These are phyloP conservation scores for Polygonum maritimum DNA, from an alignment of 148 eudicot genomes.

Conservation along the genomic window DNA sequence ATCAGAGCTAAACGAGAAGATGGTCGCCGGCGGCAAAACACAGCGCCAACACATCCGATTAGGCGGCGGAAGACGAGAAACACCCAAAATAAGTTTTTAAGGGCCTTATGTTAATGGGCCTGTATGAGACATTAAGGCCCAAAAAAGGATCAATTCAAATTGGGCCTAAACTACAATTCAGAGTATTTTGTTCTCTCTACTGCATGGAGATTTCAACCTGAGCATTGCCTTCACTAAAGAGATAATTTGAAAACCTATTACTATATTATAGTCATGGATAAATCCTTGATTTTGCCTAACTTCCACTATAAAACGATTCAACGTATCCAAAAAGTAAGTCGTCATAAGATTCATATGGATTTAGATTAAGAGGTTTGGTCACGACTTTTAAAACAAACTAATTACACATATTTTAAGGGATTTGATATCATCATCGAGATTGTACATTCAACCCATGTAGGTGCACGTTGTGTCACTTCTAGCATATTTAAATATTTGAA, in stretches of 20 bases:
- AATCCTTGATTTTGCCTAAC: no score
- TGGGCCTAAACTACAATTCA: no score
- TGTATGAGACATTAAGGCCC: background rate
- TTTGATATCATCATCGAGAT: conserved; percentile 5
- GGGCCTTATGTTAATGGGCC: background rate
- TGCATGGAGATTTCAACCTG: no score
- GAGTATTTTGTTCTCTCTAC: no score
- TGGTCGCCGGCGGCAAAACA: background rate
- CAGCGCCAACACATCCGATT: background rate
- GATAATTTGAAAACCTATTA: no score
- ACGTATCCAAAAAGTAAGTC: no score
- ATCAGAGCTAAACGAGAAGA: background rate
- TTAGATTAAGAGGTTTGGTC: background rate
- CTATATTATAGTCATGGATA: no score
- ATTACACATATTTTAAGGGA: background rate
- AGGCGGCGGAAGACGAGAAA: background rate
- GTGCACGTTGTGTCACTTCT: background rate
- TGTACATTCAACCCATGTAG: background rate
- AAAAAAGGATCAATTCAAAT: background rate
- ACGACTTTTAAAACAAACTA: background rate
- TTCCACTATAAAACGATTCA: no score
- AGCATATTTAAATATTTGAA: background rate
- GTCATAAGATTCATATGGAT: background rate
- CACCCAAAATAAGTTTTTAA: no score
- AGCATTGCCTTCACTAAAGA: no score